phyloP scores from a whole-genome alignment of 2,329 filamentous ascomycete species.

The Venturia aucupariae region DNA sequence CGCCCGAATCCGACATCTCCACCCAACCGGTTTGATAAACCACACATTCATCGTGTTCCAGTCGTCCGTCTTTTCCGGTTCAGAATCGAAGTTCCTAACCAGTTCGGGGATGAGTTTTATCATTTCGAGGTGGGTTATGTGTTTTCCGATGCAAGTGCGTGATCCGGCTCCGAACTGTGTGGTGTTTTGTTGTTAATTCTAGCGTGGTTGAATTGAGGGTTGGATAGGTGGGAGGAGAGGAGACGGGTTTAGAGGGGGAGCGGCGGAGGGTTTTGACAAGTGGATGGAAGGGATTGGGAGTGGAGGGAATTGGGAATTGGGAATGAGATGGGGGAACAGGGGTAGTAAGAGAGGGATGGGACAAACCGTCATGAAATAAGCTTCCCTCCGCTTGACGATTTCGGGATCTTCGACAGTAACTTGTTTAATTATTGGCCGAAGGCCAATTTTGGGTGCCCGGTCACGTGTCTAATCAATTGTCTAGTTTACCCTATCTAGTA shows the following conservation, averaged over 20 bases:
- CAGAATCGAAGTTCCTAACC: constrained; percentile 30
- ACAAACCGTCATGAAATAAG: constrained; percentile 17
- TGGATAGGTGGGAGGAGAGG: not conserved
- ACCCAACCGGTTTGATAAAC: constrained; percentile 33
- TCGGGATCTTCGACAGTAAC: constrained; percentile 9
- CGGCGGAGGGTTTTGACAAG: too few relatives aligned
- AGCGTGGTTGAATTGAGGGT: not conserved
- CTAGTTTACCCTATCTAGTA: too few relatives aligned
- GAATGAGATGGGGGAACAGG: too few relatives aligned
- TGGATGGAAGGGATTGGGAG: too few relatives aligned
- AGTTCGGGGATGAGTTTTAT: constrained; percentile 23
- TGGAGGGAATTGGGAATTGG: too few relatives aligned
- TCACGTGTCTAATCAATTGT: too few relatives aligned
- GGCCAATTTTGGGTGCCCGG: too few relatives aligned
- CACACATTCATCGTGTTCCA: constrained; percentile 33
- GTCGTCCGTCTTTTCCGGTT: constrained; percentile 42
- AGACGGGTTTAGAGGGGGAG: too few relatives aligned
- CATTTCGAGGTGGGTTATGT: constrained; percentile 25
- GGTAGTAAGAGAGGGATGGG: too few relatives aligned
- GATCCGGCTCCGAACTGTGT: constrained; percentile 26
- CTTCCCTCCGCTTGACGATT: constrained; percentile 24
- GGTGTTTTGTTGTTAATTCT: not conserved
- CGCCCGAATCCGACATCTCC: not conserved
- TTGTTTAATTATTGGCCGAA: too few relatives aligned
- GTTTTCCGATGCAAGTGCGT: constrained; percentile 26